Evolutionary conservation across 1,284 basidiomycete genomes (phyloP).

Genomic region (Schizopora paradoxa): DNA sequence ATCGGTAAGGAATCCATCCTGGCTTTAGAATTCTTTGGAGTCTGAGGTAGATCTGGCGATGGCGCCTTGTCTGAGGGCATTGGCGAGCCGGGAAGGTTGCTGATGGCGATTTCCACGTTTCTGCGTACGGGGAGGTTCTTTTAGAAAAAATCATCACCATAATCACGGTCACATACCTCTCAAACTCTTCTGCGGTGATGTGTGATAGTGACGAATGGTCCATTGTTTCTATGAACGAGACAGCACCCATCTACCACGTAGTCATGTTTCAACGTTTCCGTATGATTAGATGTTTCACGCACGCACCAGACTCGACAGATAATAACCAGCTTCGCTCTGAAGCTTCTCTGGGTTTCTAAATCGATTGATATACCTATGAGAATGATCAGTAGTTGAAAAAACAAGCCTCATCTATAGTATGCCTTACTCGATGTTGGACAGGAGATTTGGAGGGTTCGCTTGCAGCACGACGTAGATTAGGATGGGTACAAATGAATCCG

Average conservation of each 20-base stretch:
- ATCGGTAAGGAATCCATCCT: conserved; percentile 39
- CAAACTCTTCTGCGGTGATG: conserved; percentile 91
- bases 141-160: not conserved
- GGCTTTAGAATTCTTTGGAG: too few species aligned
- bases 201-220: conserved; percentile 90
- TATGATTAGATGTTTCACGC: conserved; percentile 4
- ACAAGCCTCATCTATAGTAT: not conserved
- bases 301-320: conserved; percentile 87
- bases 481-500: conserved; percentile 93
- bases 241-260: conserved; percentile 78
- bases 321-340: conserved; percentile 95
- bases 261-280: conserved; percentile 12
- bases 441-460: conserved; percentile 87
- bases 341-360: conserved; percentile 89
- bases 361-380: conserved; percentile 83
- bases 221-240: conserved; percentile 96
- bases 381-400: conserved; percentile 1
- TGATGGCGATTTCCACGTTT: conserved; percentile 83
- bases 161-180: conserved; percentile 45
- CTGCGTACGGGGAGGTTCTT: conserved; percentile 29
- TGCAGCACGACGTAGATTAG: conserved; percentile 93
- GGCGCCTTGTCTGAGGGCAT: conserved; percentile 15
- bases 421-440: conserved; percentile 91
- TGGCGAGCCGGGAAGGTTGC: conserved; percentile 58
- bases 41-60: too few species aligned